Conservation (phyloP, 2,329 filamentous ascomycete species). For the Metarhizium anisopliae region DNA sequence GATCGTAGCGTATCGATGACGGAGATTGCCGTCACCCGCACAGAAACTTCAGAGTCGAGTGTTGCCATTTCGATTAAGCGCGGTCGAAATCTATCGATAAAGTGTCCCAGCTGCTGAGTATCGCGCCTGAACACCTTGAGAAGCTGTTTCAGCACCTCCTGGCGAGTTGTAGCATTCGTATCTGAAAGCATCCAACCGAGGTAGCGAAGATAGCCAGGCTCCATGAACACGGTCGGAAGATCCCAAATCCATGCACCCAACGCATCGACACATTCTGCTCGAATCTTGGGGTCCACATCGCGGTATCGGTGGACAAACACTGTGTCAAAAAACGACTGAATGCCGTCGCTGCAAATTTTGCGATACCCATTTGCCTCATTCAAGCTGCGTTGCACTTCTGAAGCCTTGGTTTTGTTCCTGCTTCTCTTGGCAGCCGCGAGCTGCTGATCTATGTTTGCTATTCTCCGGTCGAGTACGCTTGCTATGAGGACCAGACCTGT, state of each 20-base stretch:
- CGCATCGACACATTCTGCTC: constrained; percentile 78
- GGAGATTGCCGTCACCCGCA: constrained; percentile 72
- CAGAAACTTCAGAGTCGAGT: constrained; percentile 69
- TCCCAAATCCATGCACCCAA: constrained; percentile 82
- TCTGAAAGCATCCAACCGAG: constrained; percentile 95
- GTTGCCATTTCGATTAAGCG: constrained; percentile 90
- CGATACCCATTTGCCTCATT: constrained; percentile 62
- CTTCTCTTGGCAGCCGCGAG: constrained; percentile 64
- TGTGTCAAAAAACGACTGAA: constrained; percentile 83
- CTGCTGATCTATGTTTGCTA: constrained; percentile 70
- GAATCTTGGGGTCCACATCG: constrained; percentile 82
- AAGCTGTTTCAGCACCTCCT: constrained; percentile 82
- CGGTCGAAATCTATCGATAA: constrained; percentile 83
- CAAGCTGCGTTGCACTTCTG: constrained; percentile 63
- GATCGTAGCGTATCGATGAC: constrained; percentile 76
- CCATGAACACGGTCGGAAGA: constrained; percentile 81
- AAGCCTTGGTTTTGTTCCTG: constrained; percentile 70
- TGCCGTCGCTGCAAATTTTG: constrained; percentile 58
- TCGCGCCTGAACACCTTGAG: constrained; percentile 70
- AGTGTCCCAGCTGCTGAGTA: constrained; percentile 77
- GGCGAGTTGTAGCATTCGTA: constrained; percentile 59
- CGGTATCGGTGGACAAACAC: constrained; percentile 94
- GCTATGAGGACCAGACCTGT: constrained; percentile 69
- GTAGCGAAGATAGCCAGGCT: constrained; percentile 84
- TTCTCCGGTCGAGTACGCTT: constrained; percentile 58